Conservation (phyloP, 2,329 filamentous ascomycete species). For the Bisporella sp. region DNA sequence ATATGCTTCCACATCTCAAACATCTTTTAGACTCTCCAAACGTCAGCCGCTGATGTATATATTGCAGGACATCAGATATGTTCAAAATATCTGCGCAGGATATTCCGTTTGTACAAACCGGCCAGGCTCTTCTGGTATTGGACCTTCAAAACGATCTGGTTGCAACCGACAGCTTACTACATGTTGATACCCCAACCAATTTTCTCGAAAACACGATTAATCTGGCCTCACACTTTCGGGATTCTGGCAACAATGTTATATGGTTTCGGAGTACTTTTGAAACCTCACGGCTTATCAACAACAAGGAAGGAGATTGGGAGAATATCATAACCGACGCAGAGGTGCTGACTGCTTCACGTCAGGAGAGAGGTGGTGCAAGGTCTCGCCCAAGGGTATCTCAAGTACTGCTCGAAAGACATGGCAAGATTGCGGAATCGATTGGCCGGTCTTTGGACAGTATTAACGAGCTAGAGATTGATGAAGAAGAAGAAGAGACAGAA, state of each 20-base stretch:
- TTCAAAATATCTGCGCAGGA: slow-evolving; percentile 50
- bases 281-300: slow-evolving; percentile 48
- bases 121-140: slow-evolving; percentile 70
- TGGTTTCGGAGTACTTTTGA: slow-evolving; percentile 79
- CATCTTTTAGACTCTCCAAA: too few relatives aligned
- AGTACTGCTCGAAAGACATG: slow-evolving; percentile 10
- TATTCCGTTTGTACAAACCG: slow-evolving; percentile 49
- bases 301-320: slow-evolving; percentile 29
- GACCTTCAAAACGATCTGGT: slow-evolving; percentile 92
- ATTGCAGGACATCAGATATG: slow-evolving; percentile 27
- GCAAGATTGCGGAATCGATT: slow-evolving; percentile 10
- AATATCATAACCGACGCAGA: slow-evolving; percentile 26
- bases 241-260: slow-evolving; percentile 64
- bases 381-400: slow-evolving; percentile 5
- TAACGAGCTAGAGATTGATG: slow-evolving; percentile 8
- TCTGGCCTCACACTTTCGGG: slow-evolving; percentile 67
- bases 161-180: slow-evolving; percentile 57
- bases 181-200: slow-evolving; percentile 53
- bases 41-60: too few relatives aligned
- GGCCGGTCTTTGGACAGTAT: slow-evolving; percentile 1
- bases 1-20: too few relatives aligned
- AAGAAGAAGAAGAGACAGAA: slow-evolving; percentile 12
- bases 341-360: slow-evolving; percentile 7
- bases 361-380: neutral
- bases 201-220: slow-evolving; percentile 61